Conservation (phyloP, 495 filamentous ascomycete genomes). For the Neurospora pannonica region DNA sequence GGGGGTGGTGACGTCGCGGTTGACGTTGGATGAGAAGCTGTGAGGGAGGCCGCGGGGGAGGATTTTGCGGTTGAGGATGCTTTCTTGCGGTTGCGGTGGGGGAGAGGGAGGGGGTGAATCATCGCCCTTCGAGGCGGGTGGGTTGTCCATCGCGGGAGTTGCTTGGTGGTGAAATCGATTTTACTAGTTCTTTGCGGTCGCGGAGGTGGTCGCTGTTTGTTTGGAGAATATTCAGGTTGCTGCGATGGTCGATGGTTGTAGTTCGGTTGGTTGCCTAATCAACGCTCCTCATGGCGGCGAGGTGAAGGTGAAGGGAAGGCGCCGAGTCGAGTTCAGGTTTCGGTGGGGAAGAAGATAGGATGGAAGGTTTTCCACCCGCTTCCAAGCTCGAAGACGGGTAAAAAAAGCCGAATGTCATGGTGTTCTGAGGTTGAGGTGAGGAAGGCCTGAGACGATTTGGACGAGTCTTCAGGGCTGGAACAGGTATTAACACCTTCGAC, state of each 20-base stretch:
- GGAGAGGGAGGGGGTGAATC: neutral
- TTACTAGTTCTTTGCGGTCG: no score
- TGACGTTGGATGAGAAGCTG: conserved; percentile 16
- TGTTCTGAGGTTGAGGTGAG: neutral
- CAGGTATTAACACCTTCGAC: no score
- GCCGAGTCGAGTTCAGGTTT: neutral
- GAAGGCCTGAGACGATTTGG: no score
- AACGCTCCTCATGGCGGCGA: neutral
- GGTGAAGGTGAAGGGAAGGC: neutral
- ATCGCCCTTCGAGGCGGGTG: neutral
- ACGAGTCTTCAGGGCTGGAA: no score
- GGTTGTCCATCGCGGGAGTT: neutral
- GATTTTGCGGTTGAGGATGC: conserved; percentile 17
- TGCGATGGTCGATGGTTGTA: no score
- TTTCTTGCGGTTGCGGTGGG: neutral
- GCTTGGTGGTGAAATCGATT: no score
- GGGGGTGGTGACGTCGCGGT: neutral
- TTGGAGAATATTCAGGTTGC: no score
- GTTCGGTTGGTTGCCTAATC: neutral
- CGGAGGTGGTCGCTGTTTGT: no score
- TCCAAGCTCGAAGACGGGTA: neutral
- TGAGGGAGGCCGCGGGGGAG: conserved; percentile 3
- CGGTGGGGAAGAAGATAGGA: neutral
- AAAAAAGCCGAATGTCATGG: no score
- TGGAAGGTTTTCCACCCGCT: neutral